Conservation (phyloP, 495 filamentous ascomycete genomes). For the Umbilicaria muhlenbergii region DNA sequence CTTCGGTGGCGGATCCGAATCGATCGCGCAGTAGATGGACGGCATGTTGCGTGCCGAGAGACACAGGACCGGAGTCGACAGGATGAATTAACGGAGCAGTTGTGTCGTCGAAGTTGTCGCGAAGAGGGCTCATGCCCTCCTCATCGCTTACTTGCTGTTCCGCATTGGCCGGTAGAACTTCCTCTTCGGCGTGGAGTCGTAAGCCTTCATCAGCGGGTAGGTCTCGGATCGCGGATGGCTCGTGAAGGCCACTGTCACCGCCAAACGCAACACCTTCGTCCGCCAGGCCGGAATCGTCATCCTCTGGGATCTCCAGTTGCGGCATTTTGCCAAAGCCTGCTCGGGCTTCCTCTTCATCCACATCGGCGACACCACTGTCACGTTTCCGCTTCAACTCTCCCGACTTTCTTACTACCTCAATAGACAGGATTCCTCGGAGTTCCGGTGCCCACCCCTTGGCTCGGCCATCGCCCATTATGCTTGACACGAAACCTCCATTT, state of each 20-base stretch:
- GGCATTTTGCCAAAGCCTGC: conserved; percentile 40
- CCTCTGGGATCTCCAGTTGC: conserved; percentile 53
- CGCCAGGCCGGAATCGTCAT: conserved; percentile 31
- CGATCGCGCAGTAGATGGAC: conserved; percentile 86
- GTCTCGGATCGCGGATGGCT: conserved; percentile 37
- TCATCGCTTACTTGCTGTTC: conserved; percentile 10
- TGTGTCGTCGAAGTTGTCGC: conserved; percentile 61
- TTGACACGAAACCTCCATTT: conserved; percentile 72
- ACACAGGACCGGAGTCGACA: conserved; percentile 67
- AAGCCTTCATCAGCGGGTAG: conserved; percentile 45
- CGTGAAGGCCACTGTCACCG: conserved; percentile 32
- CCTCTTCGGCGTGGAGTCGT: conserved; percentile 31
- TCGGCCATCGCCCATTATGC: conserved; percentile 56
- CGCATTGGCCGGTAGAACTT: conserved; percentile 22
- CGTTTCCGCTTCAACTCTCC: conserved; percentile 88
- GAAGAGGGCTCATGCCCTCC: conserved; percentile 3
- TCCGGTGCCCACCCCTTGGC: conserved; percentile 79
- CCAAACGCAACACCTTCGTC: conserved; percentile 35
- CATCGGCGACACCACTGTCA: conserved; percentile 70
- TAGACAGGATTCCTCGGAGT: conserved; percentile 66
- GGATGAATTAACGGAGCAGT: conserved; percentile 56
- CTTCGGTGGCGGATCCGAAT: conserved; percentile 52
- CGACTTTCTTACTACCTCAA: conserved; percentile 59
- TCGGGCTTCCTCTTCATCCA: conserved; percentile 44
- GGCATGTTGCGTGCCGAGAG: conserved; percentile 80